Base-by-base conservation (phyloP, 805 yeast species). In the Saccharomycopsis fermentans region DNA sequence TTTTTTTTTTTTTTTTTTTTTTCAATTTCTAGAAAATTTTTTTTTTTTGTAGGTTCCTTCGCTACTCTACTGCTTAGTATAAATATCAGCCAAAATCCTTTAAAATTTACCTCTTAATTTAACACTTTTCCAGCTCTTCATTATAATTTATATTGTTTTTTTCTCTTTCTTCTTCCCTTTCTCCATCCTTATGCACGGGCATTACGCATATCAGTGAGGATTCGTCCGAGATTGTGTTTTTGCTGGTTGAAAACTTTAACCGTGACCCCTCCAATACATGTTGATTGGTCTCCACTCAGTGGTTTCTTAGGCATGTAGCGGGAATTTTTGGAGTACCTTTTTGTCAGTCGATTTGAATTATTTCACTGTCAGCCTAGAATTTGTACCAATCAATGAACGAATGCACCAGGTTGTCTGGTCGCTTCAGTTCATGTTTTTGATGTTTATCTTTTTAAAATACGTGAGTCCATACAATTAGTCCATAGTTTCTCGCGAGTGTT, bases 211-310 rank as follows among this genome's bases (percentile, higher is more conserved):
- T 92, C 98, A 91, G 96, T 92, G 99, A 92, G 98, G 99, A 94
- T 90, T 91, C 96, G 97, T 94, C 99, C 98, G 99, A 92, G 99
- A 90, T 91, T 96, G 96, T 92, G 98, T 94, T 89, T 92, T 92
- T 92, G 99, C 99, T 92, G 96, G 97, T 92, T 94, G 97, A 94
- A 92, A 94, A 89, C 91, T 89, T 83, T 84, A 86, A 87, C 94
- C 91, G 75, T 82, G 92, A 91, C 96, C 81, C 80, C 82, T 84
- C 84, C 81, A 43, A 43, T 43, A 43, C 29, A 43, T 21, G 50
- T 43, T 81, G 72, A 71, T 71, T 71, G 71, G 67, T 68, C 71
- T 64, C 66, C 62, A 74, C 79, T 80, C 80, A 73, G 76, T 72
- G 66, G 70, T 69, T 63, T 55, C 58, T 62, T 61, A 57, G 58